Conservation (phyloP, 768 basidiomycete genomes). For the Tricholoma furcatifolium region DNA sequence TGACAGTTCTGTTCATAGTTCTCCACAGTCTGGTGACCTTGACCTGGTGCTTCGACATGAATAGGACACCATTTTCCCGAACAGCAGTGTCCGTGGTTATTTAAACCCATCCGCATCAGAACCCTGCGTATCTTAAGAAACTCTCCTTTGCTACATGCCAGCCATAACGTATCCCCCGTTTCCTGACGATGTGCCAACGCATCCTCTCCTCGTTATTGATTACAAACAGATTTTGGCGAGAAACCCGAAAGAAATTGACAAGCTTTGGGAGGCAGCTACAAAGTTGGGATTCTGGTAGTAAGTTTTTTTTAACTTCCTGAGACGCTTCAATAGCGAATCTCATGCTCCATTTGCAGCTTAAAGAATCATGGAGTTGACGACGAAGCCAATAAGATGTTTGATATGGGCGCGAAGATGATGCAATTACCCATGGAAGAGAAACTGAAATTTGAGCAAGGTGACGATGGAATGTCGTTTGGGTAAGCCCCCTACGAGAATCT, state of each 20-base stretch:
- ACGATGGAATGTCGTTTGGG: slow-evolving; percentile 41
- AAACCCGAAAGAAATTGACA: slow-evolving; percentile 43
- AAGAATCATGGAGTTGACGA: slow-evolving; percentile 55
- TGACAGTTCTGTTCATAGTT: no score
- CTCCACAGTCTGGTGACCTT: no score
- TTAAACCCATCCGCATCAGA: no score
- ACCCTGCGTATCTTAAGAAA: no score
- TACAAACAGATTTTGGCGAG: slow-evolving; percentile 43
- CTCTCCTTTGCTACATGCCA: slow-evolving; percentile 19
- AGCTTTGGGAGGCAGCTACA: slow-evolving; percentile 56
- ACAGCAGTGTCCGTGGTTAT: no score
- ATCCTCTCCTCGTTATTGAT: slow-evolving; percentile 56
- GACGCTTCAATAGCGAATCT: neutral
- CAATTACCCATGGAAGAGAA: slow-evolving; percentile 54
- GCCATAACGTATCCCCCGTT: slow-evolving; percentile 37
- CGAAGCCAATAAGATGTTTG: slow-evolving; percentile 51
- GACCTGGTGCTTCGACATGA: no score
- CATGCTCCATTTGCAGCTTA: slow-evolving; percentile 32
- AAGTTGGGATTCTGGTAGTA: slow-evolving; percentile 69
- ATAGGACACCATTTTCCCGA: no score
- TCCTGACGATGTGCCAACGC: slow-evolving; percentile 52
- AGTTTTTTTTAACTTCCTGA: slow-evolving; percentile 25
- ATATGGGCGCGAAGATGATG: slow-evolving; percentile 54
- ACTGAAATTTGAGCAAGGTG: slow-evolving; percentile 56
- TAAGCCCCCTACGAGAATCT: slow-evolving; percentile 11